A percentile compares a stretch with the other conserved stretches of the same genome.
Evolutionary conservation across 148 eudicot species (phyloP).

Genomic region (Chenopodium quinoa): DNA sequence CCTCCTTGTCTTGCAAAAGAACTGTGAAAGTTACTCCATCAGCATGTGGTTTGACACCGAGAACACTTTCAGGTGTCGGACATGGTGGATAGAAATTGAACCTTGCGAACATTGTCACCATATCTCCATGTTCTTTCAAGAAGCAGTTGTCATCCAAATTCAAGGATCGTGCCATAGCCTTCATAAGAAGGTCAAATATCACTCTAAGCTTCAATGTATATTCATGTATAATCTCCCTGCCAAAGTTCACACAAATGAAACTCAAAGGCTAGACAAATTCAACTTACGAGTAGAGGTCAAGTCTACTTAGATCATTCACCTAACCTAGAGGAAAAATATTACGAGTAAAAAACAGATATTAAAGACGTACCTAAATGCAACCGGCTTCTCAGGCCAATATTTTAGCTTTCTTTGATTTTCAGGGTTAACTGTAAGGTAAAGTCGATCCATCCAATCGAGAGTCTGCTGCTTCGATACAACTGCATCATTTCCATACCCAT

Average conservation of each 20-base stretch:
- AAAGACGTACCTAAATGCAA: slow-evolving; percentile 39
- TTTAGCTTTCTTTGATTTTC: slow-evolving; percentile 37
- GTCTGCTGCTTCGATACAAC: slow-evolving; percentile 41
- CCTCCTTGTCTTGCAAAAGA: slow-evolving; percentile 45
- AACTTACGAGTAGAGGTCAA: not conserved
- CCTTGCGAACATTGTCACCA: slow-evolving; percentile 25
- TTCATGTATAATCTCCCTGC: slow-evolving; percentile 29
- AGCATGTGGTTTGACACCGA: slow-evolving; percentile 40
- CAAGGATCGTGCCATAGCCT: slow-evolving; percentile 38
- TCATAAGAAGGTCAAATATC: slow-evolving; percentile 20
- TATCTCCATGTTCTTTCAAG: slow-evolving; percentile 32
- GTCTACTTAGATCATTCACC: not conserved
- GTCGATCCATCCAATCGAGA: slow-evolving; percentile 65
- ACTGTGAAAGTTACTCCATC: slow-evolving; percentile 38
- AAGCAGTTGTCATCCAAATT: slow-evolving; percentile 38
- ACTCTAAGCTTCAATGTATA: slow-evolving; percentile 21
- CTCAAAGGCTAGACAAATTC: not conserved
- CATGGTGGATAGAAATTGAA: slow-evolving; percentile 49
- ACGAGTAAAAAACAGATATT: too few species aligned
- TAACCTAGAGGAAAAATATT: not conserved
- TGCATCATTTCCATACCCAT: slow-evolving; percentile 62
- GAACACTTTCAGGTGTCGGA: slow-evolving; percentile 37
- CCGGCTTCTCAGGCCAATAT: slow-evolving; percentile 61
- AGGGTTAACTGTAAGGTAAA: slow-evolving; percentile 46
- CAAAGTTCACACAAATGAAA: not conserved